Conservation (phyloP, 345 rosid species). For the Linum tenue region DNA sequence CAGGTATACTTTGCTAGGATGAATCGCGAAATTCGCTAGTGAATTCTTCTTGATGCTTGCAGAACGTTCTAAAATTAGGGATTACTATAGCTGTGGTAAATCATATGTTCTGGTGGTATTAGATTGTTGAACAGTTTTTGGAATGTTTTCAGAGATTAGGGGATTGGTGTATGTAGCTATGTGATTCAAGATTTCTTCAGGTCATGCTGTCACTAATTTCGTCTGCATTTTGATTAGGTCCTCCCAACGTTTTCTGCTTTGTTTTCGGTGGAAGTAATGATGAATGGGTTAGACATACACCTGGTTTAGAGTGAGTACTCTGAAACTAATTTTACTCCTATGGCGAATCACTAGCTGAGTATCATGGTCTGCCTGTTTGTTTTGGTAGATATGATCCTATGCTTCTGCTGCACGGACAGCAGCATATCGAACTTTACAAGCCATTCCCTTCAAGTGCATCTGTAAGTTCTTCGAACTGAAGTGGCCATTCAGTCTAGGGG, state of each 20-base stretch:
- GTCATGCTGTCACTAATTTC: not conserved
- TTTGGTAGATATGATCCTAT: constrained; percentile 50
- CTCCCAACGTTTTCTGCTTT: constrained; percentile 80
- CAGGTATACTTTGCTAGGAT: constrained; percentile 32
- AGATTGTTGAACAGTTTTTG: not conserved
- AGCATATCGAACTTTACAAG: constrained; percentile 67
- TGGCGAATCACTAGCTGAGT: not conserved
- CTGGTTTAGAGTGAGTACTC: constrained; percentile 52
- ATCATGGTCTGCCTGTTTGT: constrained; percentile 7
- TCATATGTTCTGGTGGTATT: not conserved
- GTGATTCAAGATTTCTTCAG: too few relatives aligned
- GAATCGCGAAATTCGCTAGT: not conserved
- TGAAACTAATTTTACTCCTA: not conserved
- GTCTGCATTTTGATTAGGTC: constrained; percentile 31
- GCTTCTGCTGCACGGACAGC: constrained; percentile 85
- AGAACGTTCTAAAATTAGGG: not conserved
- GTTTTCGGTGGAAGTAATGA: constrained; percentile 26
- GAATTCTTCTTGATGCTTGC: too few relatives aligned
- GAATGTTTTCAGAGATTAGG: too few relatives aligned
- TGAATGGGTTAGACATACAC: constrained; percentile 31
- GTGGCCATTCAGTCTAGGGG: not conserved
- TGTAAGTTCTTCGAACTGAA: constrained; percentile 34
- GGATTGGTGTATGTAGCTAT: too few relatives aligned
- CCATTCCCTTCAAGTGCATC: constrained; percentile 62
- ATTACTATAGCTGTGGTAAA: too few relatives aligned